Conservation (phyloP, 164 flowering plant genomes). For the Berberis thunbergii region DNA sequence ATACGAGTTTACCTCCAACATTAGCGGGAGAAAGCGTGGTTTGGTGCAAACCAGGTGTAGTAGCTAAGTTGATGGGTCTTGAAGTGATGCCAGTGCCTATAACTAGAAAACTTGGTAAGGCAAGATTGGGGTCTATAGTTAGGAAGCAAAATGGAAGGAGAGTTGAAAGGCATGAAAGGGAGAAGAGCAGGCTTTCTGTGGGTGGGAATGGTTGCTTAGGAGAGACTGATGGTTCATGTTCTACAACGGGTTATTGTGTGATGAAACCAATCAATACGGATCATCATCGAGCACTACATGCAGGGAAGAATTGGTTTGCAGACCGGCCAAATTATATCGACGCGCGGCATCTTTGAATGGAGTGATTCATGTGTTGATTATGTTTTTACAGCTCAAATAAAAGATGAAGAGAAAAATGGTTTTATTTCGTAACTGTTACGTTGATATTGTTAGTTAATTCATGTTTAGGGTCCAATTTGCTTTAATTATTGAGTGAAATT, state of each 20-base stretch:
- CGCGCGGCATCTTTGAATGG: too few relatives aligned
- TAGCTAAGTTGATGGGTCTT: conserved; percentile 85
- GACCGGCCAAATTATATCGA: too few relatives aligned
- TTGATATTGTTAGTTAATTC: too few relatives aligned
- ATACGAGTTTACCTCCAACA: conserved; percentile 28
- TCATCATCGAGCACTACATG: too few relatives aligned
- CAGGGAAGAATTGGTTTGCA: too few relatives aligned
- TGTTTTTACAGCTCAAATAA: too few relatives aligned
- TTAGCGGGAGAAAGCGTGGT: conserved; percentile 61
- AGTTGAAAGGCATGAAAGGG: conserved; percentile 31
- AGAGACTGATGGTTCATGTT: background rate
- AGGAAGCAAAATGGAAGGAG: conserved; percentile 31
- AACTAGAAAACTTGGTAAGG: conserved; percentile 11
- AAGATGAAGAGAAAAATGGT: too few relatives aligned
- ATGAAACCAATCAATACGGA: background rate
- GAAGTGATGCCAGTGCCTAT: conserved; percentile 75
- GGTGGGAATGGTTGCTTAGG: conserved; percentile 1
- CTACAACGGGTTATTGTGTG: background rate
- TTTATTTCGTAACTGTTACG: too few relatives aligned
- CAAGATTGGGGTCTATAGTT: conserved; percentile 12
- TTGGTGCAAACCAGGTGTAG: conserved; percentile 89
- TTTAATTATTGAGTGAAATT: too few relatives aligned
- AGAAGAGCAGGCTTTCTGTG: conserved; percentile 15
- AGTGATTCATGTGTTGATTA: too few relatives aligned
- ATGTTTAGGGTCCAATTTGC: too few relatives aligned